These are phyloP conservation scores for Cyclospora cayetanensis DNA, from an alignment of 169 alveolate genomes.

Conservation along the genomic window DNA sequence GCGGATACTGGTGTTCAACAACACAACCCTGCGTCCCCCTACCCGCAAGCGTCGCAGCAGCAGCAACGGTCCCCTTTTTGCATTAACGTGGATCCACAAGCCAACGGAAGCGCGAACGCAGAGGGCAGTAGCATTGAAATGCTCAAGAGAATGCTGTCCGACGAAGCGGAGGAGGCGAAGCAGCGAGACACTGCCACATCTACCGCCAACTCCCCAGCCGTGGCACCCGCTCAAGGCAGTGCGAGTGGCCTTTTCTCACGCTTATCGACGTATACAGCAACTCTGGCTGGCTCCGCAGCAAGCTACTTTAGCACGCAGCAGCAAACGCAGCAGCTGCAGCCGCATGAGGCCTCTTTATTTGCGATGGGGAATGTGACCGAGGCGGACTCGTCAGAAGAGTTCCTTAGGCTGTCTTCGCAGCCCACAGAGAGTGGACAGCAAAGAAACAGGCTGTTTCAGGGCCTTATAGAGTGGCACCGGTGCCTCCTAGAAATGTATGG, in stretches of 20 bases:
- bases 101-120: constrained; percentile 1
- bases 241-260: neutral
- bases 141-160: neutral
- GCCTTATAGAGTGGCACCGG: constrained; percentile 36
- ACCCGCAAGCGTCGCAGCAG: neutral
- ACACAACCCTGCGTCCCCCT: no score
- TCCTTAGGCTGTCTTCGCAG: neutral
- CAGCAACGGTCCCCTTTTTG: neutral
- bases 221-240: neutral
- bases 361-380: no score
- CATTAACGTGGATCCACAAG: constrained; percentile 27
- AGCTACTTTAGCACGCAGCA: neutral
- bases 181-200: neutral
- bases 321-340: no score
- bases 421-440: neutral
- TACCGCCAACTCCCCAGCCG: neutral
- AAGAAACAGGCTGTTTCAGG: constrained; percentile 11
- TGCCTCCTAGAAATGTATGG: constrained; percentile 54
- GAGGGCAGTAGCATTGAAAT: neutral
- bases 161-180: neutral
- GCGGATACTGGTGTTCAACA: no score
- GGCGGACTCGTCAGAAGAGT: no score
- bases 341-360: no score
- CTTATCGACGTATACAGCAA: neutral
- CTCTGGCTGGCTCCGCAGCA: neutral